phyloP scores from a whole-genome alignment of 371 early-diverging fungal genomes.

The Phascolomyces articulosus region DNA sequence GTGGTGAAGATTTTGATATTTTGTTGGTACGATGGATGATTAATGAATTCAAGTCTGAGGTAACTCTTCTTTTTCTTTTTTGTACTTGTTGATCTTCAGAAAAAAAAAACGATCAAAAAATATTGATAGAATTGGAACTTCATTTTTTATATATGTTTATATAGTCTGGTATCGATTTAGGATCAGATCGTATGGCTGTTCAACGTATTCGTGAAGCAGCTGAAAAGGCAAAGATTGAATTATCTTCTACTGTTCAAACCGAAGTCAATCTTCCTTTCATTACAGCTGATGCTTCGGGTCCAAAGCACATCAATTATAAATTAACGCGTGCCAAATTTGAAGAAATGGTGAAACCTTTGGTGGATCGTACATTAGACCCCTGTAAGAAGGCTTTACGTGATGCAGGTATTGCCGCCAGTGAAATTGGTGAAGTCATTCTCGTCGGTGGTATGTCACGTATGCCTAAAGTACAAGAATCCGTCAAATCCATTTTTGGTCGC shows the following conservation, averaged over 20 bases:
- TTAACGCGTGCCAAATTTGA: slow-evolving; percentile 93
- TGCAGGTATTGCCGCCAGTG: slow-evolving; percentile 75
- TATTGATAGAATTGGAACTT: too few species aligned
- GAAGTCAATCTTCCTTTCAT: slow-evolving; percentile 94
- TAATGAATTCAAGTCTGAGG: slow-evolving; percentile 83
- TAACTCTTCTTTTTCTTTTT: too few species aligned
- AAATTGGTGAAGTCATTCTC: slow-evolving; percentile 94
- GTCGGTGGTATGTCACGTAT: slow-evolving; percentile 99
- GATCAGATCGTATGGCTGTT: slow-evolving; percentile 79
- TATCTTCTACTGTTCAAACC: slow-evolving; percentile 86
- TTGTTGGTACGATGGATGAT: slow-evolving; percentile 77
- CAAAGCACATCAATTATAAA: slow-evolving; percentile 91
- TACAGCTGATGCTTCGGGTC: slow-evolving; percentile 86
- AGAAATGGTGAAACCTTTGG: slow-evolving; percentile 72
- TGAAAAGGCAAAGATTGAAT: slow-evolving; percentile 96
- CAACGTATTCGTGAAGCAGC: slow-evolving; percentile 92
- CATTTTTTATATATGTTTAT: background rate
- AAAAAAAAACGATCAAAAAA: too few species aligned
- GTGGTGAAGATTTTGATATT: slow-evolving; percentile 98
- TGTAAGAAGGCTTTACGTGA: slow-evolving; percentile 96
- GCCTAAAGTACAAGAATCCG: slow-evolving; percentile 94
- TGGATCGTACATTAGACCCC: slow-evolving; percentile 88
- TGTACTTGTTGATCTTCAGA: too few species aligned
- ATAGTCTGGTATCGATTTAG: slow-evolving; percentile 67
- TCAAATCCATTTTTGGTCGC: slow-evolving; percentile 84